These are phyloP conservation scores for Vachellia collinsii DNA, from an alignment of 306 rosid species.

Conservation along the genomic window DNA sequence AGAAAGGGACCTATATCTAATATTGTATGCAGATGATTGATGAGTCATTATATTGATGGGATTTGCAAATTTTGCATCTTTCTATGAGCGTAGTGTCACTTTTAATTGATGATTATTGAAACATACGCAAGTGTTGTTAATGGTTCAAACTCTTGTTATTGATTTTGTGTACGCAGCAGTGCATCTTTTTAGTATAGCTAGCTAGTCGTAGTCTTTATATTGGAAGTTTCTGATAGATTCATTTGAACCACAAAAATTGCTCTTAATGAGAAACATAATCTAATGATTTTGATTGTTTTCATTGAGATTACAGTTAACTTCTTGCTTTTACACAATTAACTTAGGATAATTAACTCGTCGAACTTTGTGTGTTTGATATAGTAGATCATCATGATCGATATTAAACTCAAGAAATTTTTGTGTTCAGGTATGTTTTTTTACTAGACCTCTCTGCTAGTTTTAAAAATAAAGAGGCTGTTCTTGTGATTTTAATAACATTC, in stretches of 20 bases:
- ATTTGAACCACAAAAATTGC: not conserved
- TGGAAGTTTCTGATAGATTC: not conserved
- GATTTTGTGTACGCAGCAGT: not conserved
- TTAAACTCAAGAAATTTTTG: no score
- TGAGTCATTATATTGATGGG: constrained; percentile 27
- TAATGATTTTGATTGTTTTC: not conserved
- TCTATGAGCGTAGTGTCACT: not conserved
- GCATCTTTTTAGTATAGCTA: not conserved
- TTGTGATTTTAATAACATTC: not conserved
- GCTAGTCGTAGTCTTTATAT: not conserved
- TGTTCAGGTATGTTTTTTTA: no score
- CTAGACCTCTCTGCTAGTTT: not conserved
- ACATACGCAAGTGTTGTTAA: not conserved
- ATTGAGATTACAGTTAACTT: not conserved
- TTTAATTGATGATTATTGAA: not conserved
- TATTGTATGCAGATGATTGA: constrained; percentile 25
- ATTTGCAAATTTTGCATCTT: constrained; percentile 29
- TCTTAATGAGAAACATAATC: not conserved
- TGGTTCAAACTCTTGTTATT: not conserved
- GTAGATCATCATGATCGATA: no score
- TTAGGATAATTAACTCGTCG: no score
- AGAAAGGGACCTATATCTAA: constrained; percentile 10
- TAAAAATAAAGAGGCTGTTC: not conserved
- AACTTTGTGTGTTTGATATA: no score
- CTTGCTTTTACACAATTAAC: no score